Percentiles rank a stretch among this genome's conserved stretches.
Evolutionary conservation across 139 green algal species (phyloP).

Genomic region (Coccomyxa sp.): DNA sequence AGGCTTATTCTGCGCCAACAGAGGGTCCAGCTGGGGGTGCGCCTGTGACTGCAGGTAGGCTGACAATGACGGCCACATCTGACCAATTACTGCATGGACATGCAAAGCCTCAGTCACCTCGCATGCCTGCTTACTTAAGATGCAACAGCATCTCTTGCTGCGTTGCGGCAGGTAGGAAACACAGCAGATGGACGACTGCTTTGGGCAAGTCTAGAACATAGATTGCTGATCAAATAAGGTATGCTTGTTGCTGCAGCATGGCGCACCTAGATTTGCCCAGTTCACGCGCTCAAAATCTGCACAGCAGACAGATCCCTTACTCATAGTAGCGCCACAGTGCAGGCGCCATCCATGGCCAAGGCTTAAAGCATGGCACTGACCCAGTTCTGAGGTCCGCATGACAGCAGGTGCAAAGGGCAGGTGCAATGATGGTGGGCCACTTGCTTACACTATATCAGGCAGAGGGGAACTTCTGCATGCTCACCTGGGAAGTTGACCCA

Average conservation of each 20-base stretch:
- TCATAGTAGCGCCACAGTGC: background rate
- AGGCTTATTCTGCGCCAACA: conserved; percentile 19
- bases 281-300: conserved; percentile 23
- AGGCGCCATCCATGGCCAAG: too few species aligned
- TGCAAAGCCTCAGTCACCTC: too few species aligned
- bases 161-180: background rate
- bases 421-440: too few species aligned
- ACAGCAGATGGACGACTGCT: background rate
- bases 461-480: background rate
- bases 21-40: conserved; percentile 8
- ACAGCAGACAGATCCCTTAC: too few species aligned
- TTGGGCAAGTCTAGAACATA: background rate
- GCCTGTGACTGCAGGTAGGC: background rate
- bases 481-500: conserved; percentile 9
- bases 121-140: too few species aligned
- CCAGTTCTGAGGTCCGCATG: too few species aligned
- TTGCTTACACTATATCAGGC: too few species aligned
- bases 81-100: background rate
- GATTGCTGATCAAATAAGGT: background rate
- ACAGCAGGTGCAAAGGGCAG: too few species aligned
- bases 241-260: background rate
- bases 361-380: too few species aligned
- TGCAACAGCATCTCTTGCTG: too few species aligned
- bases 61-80: conserved; percentile 16
- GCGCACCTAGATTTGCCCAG: conserved; percentile 12